These are phyloP conservation scores for Urochloa ruziziensis DNA, from an alignment of 176 grass and related monocot species.

Conservation along the genomic window DNA sequence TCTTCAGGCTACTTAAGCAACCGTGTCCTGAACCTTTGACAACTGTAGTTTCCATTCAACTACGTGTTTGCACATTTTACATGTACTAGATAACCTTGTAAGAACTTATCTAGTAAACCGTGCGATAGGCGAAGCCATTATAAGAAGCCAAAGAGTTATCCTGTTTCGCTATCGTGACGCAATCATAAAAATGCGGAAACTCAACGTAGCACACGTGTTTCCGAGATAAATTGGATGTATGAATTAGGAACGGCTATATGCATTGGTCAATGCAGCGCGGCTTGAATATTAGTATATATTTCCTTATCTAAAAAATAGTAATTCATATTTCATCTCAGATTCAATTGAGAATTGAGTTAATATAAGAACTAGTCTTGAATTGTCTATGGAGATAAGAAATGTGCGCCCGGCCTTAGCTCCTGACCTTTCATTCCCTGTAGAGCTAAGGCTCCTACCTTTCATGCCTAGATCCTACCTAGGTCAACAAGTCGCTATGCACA, in stretches of 20 bases:
- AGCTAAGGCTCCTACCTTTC: not conserved
- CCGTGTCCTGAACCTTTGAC: not conserved
- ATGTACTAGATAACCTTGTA: not conserved
- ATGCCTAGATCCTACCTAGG: constrained; percentile 9
- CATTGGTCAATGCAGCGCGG: no score
- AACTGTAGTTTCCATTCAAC: not conserved
- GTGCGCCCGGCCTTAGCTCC: not conserved
- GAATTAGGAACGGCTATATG: no score
- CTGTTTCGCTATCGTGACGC: not conserved
- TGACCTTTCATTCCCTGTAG: not conserved
- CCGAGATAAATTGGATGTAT: not conserved
- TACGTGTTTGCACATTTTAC: not conserved
- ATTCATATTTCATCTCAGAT: not conserved
- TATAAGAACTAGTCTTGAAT: no score
- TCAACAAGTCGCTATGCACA: not conserved
- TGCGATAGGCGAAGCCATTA: not conserved
- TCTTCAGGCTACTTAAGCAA: not conserved
- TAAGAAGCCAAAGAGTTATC: not conserved
- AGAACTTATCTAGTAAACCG: not conserved
- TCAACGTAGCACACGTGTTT: not conserved
- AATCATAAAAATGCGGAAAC: not conserved
- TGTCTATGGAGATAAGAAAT: not conserved
- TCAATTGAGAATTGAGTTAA: no score
- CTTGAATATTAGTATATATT: no score
- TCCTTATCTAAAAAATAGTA: no score